These are phyloP conservation scores for Batrachochytrium dendrobatidis DNA, from an alignment of 371 early-diverging fungal genomes.

Conservation along the genomic window DNA sequence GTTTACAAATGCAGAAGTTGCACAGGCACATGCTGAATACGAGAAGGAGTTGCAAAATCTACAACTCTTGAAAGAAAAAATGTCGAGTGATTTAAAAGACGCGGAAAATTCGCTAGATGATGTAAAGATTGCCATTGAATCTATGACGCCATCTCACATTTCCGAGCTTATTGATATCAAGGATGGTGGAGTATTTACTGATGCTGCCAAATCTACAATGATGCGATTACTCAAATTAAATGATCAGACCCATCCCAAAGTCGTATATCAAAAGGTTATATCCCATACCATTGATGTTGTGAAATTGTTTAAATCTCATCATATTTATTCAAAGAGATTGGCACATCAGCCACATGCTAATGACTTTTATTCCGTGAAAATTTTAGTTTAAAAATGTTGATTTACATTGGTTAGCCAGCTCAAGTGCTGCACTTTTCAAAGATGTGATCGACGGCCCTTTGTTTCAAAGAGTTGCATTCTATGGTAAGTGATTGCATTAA, in stretches of 20 bases:
- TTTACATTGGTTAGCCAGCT: neutral
- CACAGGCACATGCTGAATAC: conserved; percentile 7
- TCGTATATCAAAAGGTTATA: neutral
- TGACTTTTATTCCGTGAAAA: no score
- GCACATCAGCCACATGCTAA: no score
- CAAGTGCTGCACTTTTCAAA: neutral
- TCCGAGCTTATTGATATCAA: neutral
- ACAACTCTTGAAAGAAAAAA: neutral
- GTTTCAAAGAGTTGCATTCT: conserved; percentile 5
- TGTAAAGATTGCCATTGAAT: neutral
- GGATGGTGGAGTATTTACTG: neutral
- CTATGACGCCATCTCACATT: neutral
- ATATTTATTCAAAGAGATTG: no score
- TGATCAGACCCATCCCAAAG: neutral
- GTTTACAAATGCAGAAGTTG: conserved; percentile 7
- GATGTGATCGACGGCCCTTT: neutral
- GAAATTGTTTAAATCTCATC: no score
- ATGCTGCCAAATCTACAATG: neutral
- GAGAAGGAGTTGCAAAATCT: conserved; percentile 4
- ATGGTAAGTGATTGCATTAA: conserved; percentile 4
- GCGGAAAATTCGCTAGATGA: neutral
- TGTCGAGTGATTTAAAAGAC: conserved; percentile 1
- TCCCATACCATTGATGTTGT: neutral
- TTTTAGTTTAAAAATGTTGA: conserved; percentile 1
- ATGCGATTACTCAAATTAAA: conserved; percentile 2